These are phyloP conservation scores for Rhodomyrtus tomentosa DNA, from an alignment of 345 rosid species.

Conservation along the genomic window DNA sequence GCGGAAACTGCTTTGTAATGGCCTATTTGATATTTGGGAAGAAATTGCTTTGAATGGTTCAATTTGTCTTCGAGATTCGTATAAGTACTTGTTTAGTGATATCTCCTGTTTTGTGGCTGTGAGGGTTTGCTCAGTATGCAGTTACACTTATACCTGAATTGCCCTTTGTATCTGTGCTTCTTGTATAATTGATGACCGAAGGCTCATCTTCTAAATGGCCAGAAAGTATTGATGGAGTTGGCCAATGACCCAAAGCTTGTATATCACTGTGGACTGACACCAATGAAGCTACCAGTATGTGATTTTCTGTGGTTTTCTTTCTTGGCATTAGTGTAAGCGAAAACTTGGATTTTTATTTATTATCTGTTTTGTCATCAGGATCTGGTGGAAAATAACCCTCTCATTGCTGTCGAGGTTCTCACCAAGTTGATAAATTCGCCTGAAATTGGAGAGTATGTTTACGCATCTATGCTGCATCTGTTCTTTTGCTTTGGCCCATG, in stretches of 20 bases:
- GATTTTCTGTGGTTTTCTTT: conserved; percentile 3
- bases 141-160: neutral
- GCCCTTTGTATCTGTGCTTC: neutral
- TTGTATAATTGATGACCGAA: conserved; percentile 2
- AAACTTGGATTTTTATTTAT: neutral
- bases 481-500: neutral
- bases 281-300: conserved; percentile 84
- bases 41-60: neutral
- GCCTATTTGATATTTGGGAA: neutral
- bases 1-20: neutral
- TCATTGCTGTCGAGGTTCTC: conserved; percentile 88
- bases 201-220: conserved; percentile 3
- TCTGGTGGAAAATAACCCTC: conserved; percentile 90
- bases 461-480: neutral
- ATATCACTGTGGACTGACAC: conserved; percentile 86
- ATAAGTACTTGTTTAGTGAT: neutral
- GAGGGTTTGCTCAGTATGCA: neutral
- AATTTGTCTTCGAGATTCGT: neutral
- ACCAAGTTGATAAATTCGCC: conserved; percentile 78
- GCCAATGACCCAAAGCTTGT: conserved; percentile 82
- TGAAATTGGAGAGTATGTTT: conserved; percentile 79
- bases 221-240: conserved; percentile 72
- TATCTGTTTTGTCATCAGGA: conserved; percentile 43
- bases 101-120: neutral
- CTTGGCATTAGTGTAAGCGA: neutral